These are phyloP conservation scores for Coniochaeta sp. DNA, from an alignment of 2,329 filamentous ascomycete genomes.

Conservation along the genomic window DNA sequence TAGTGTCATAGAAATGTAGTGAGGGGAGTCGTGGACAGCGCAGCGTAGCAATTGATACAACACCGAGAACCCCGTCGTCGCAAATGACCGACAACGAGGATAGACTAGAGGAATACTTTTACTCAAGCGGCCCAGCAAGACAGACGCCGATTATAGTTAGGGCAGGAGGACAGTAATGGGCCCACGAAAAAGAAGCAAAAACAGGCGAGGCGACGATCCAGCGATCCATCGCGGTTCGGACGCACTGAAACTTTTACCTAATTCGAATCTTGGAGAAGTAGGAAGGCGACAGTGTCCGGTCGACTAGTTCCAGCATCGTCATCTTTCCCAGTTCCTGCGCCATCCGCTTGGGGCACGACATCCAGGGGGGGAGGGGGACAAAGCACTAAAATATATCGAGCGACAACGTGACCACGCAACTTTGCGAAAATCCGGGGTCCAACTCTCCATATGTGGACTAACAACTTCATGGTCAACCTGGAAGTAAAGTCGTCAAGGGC, in stretches of 20 bases:
- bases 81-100: too few relatives aligned
- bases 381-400: background rate
- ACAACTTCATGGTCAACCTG: background rate
- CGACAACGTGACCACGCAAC: background rate
- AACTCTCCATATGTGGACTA: background rate
- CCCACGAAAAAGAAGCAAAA: background rate
- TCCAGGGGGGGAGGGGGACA: background rate
- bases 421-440: background rate
- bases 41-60: background rate
- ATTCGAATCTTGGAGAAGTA: conserved; percentile 11
- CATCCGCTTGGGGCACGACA: conserved; percentile 2
- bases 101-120: too few relatives aligned
- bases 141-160: background rate
- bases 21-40: background rate
- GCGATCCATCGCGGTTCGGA: background rate
- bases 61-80: too few relatives aligned
- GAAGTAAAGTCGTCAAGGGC: too few relatives aligned
- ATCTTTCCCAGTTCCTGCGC: conserved; percentile 1
- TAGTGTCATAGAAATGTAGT: background rate
- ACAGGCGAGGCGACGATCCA: background rate
- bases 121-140: background rate
- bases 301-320: conserved; percentile 2
- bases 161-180: background rate
- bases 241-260: conserved; percentile 16
- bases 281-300: background rate